Evolutionary conservation across 2,329 filamentous ascomycete species (phyloP), one percentile per base, ranked within the genome.

Genomic region (Penicillium olsonii): DNA sequence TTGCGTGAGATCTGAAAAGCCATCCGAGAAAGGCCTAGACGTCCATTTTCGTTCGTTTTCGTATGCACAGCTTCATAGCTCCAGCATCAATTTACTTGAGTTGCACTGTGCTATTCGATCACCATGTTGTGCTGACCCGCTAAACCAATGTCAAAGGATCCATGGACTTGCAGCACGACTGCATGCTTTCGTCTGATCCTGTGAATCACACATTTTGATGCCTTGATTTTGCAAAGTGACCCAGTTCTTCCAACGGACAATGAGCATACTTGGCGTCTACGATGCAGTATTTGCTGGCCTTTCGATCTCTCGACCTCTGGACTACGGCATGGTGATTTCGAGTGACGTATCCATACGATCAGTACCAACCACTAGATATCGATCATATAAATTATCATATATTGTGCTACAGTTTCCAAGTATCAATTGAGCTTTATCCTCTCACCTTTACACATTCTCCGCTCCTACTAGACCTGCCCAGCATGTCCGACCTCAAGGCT

Each of bases 401-500:
- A 4, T 14, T 11, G 6, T 29, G 9, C 27, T 14, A 29, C 10
- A 10, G 10, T 12, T 29, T 29, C 12, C 10, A 12, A 12, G 10
- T 29, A 29, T 29, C 27, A 29, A 29, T n/a, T n/a, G n/a, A n/a
- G n/a, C 27, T 14, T 29, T 29, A 29, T 2, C 12, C 22, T 18
- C 37, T 40, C 37, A 18, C 11, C n/a, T 40, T 24, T 24, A 2
- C 37, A 18, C 15, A 15, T 10, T 34, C 18, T 19, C 10, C 14
- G 17, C 15, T 10, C 20, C 8, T 14, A 20, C 26, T 15, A 33
- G 22, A 24, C 22, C 8, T 19, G 22, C 20, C 18, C n/a, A 43
- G n/a, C 27, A 43, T 43, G 41, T 43, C 41, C 3, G 41, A 43
- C 29, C 41, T 43, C 27, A 43, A 43, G 41, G 41, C 41, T 34